Evolutionary conservation across 2,329 filamentous ascomycete genomes (phyloP), one percentile per base, ranked within the genome.

Genomic region (Paramyrothecium roridum): DNA sequence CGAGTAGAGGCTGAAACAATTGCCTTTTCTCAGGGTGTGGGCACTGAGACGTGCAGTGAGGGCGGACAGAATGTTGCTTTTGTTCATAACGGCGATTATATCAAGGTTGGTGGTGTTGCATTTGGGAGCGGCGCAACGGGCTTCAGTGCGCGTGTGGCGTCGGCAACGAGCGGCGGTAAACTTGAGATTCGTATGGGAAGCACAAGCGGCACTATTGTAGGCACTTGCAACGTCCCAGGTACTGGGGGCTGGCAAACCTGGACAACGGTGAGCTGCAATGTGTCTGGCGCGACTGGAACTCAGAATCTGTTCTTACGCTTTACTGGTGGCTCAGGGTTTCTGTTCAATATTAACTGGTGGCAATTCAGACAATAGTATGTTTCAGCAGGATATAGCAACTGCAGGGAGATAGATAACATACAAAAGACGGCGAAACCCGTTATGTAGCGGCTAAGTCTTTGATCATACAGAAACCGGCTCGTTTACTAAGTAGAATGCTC

Each of bases 21-120:
- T 2, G 67, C 67, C 26, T 69, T 61, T 52, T 64, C 65, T n/a
- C 52, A 52, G 13, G 64, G 64, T 21, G 40, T 65, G 45, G 59
- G 64, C 56, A 61, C 60, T n/a, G 62, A 65, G 46, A 34, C 20
- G 12, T 61, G 58, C 52, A 57, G 56, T 50, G 63, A 68, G 49
- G 67, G 65, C 21, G 63, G 63, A 10, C 57, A 66, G 16, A 56
- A 64, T 47, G 63, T 70, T 17, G 54, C 51, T 26, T 58, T 48
- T 43, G 65, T 68, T 62, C 61, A 62, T 56, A 64, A 69, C 59
- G 60, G 60, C 19, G 68, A 67, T 57, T 69, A 69, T 55, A 63
- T 70, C 60, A 70, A 69, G 58, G 63, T 69, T 54, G 60, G 61
- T 45, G 68, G 68, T 30, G 68, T 69, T 22, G 63, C 56, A 6